A percentile compares a stretch with the other conserved stretches of the same genome.
These are phyloP conservation scores for Pisolithus tinctorius DNA, from an alignment of 768 basidiomycete genomes.

Conservation along the genomic window DNA sequence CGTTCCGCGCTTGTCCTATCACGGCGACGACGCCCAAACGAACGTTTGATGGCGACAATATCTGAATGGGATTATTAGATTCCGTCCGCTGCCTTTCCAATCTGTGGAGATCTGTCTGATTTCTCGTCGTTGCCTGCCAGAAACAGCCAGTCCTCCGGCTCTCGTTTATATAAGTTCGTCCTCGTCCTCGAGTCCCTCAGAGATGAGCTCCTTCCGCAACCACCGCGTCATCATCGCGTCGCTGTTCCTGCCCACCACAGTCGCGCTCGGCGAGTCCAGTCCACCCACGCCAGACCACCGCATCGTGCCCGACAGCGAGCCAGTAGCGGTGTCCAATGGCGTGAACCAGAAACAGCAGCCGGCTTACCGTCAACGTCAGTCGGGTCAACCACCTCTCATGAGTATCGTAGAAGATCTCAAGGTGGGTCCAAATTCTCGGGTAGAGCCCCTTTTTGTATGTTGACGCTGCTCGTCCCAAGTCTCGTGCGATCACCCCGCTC, in stretches of 20 bases:
- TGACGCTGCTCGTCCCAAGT: slow-evolving; percentile 10
- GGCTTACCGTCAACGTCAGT: slow-evolving; percentile 16
- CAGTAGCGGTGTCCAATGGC: slow-evolving; percentile 6
- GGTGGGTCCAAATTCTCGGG: slow-evolving; percentile 25
- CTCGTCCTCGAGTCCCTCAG: background rate
- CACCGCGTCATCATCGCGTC: slow-evolving; percentile 76
- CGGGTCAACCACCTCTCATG: slow-evolving; percentile 36
- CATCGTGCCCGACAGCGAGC: slow-evolving; percentile 8
- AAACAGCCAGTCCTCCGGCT: slow-evolving; percentile 5
- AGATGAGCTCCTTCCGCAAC: slow-evolving; percentile 65
- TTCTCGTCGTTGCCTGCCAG: background rate
- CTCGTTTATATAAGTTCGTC: background rate
- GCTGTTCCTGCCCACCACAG: slow-evolving; percentile 77
- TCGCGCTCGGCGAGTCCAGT: slow-evolving; percentile 49
- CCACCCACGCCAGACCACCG: slow-evolving; percentile 43
- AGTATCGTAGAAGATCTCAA: slow-evolving; percentile 82
- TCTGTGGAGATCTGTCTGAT: background rate
- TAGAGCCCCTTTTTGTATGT: too few relatives aligned
- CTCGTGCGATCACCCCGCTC: slow-evolving; percentile 37
- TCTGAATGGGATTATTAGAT: background rate
- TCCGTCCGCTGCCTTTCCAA: background rate
- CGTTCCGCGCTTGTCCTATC: background rate
- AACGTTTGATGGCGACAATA: background rate
- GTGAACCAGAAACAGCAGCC: slow-evolving; percentile 1
- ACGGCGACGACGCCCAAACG: background rate